phyloP scores from a whole-genome alignment of 768 basidiomycete genomes.

The Tephrocybe sp. region DNA sequence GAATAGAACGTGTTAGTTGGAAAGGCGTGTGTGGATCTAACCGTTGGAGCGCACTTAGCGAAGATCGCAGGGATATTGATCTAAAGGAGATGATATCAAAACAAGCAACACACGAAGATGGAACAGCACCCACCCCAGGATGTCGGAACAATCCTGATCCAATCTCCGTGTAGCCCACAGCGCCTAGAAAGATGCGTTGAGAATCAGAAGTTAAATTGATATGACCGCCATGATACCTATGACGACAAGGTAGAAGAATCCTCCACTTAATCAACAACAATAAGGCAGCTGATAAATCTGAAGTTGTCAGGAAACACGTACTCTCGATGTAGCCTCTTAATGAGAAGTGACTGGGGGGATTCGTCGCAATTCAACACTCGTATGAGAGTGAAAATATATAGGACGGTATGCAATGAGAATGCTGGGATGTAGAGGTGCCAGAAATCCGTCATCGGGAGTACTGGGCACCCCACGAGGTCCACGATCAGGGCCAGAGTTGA shows the following conservation, averaged over 20 bases:
- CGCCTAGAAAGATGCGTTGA: background rate
- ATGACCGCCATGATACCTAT: conserved; percentile 3
- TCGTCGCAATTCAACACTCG: conserved; percentile 11
- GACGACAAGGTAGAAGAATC: conserved; percentile 15
- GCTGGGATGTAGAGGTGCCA: conserved; percentile 18
- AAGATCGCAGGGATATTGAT: conserved; percentile 16
- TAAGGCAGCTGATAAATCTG: background rate
- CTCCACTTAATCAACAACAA: background rate
- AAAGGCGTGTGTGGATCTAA: background rate
- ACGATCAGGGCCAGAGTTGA: conserved; percentile 4
- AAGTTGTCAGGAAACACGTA: background rate
- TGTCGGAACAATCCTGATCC: conserved; percentile 11
- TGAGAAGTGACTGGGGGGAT: conserved; percentile 13
- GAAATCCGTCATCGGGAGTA: conserved; percentile 8
- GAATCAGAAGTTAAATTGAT: background rate
- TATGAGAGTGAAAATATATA: conserved; percentile 15
- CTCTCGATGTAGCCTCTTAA: conserved; percentile 14
- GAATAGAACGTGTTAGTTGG: background rate
- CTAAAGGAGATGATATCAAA: background rate
- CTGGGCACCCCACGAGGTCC: conserved; percentile 13
- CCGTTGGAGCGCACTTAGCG: conserved; percentile 6
- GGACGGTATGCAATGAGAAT: conserved; percentile 10
- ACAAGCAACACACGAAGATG: background rate
- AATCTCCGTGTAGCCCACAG: conserved; percentile 16
- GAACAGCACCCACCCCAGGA: conserved; percentile 7